Base-by-base conservation (phyloP, 805 yeast genomes). In the Wickerhamomyces kurtzmanii region DNA sequence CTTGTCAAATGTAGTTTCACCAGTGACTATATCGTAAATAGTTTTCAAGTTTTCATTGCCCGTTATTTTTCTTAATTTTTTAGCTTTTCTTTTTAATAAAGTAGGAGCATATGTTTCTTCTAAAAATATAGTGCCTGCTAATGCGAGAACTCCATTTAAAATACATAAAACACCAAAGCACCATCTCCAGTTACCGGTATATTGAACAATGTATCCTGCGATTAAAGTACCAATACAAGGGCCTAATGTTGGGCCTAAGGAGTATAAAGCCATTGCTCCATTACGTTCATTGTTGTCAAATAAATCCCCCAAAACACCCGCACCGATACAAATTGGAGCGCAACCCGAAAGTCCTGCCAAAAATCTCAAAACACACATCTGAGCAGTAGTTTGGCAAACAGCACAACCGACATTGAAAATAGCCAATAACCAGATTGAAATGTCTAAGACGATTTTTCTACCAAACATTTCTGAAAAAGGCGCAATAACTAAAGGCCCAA, bases 331-430 rank as follows among this genome's bases (percentile, higher is more conserved):
- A 20, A 77, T 53, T 2, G 85, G 78, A 0, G 81, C 75, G 29
- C 77, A 67, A 6, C 80, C 82, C 28, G 75, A 71, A n/a, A 68
- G 47, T 3, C 86, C 86, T 3, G 80, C 78, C 2, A 77, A 44
- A 28, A 76, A 68, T 25, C 86, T 57, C 34, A 67, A 71, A 10
- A 74, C 63, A 39, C 72, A 56, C 57, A 78, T 55, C 31, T 73
- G 75, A 1, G 73, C 59, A 0, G 71, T 59, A 27, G 57, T 72
- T 23, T 67, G 58, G 8, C 73, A 56, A 12, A 71, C 56, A 2
- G 72, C 81, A 47, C 83, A 75, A 4, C 71, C 81, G 23, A 77
- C 37, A 42, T 65, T 69, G 54, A 70, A 71, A 20, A 56, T 33
- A 24, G 61, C 55, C 15, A 68, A 50, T 26, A 73, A 42, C 58